A percentile compares a stretch with the other conserved stretches of the same genome.
Conservation (phyloP, 2,329 filamentous ascomycete genomes). For the Colletotrichum simmondsii region DNA sequence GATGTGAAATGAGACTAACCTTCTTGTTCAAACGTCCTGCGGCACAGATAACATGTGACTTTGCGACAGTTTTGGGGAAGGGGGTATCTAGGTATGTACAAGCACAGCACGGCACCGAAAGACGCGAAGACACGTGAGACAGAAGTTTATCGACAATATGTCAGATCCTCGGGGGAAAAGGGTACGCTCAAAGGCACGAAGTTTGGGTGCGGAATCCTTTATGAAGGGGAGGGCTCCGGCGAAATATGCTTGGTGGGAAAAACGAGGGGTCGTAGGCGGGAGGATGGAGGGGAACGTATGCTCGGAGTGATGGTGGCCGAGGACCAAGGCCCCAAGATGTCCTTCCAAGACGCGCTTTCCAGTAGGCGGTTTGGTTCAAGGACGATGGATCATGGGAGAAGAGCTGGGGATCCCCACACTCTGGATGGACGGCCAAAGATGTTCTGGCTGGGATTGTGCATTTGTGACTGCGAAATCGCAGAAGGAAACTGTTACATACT, state of each 20-base stretch:
- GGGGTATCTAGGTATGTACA: neutral
- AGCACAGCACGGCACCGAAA: neutral
- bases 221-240: slow-evolving; percentile 13
- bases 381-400: neutral
- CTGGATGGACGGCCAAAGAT: no score
- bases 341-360: slow-evolving; percentile 7
- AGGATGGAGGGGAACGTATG: neutral
- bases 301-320: slow-evolving; percentile 28
- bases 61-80: neutral
- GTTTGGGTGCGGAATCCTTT: slow-evolving; percentile 5
- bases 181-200: neutral
- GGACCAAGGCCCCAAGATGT: slow-evolving; percentile 11
- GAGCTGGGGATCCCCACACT: neutral
- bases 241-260: neutral
- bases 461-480: neutral
- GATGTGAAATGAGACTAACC: neutral
- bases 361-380: neutral
- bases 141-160: neutral
- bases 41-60: neutral
- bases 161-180: neutral
- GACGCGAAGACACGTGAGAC: neutral
- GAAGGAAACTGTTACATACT: no score
- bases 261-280: slow-evolving; percentile 11
- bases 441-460: neutral
- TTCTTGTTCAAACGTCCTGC: neutral